phyloP scores from a whole-genome alignment of 495 filamentous ascomycete species.

The Trichoderma virens region DNA sequence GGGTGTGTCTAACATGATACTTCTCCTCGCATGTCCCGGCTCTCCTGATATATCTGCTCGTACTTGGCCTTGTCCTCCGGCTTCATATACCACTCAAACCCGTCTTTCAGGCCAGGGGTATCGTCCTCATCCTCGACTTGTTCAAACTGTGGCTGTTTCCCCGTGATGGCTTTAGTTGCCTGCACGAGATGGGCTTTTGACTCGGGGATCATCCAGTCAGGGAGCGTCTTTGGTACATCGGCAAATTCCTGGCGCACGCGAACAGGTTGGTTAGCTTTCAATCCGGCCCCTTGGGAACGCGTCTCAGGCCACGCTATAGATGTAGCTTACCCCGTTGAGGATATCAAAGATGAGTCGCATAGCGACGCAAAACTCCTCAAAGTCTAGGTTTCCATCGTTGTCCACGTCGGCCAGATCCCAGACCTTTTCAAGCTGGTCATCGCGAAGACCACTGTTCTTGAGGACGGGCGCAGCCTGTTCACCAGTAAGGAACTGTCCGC shows the following conservation, averaged over 20 bases:
- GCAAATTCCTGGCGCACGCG: slow-evolving; percentile 63
- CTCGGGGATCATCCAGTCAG: slow-evolving; percentile 95
- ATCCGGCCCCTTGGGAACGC: not conserved
- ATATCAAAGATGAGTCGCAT: slow-evolving; percentile 97
- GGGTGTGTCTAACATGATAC: slow-evolving; percentile 56
- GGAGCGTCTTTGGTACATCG: slow-evolving; percentile 73
- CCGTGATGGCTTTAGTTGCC: slow-evolving; percentile 72
- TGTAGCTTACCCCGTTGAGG: slow-evolving; percentile 68
- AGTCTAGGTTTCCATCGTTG: slow-evolving; percentile 91
- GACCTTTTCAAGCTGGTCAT: slow-evolving; percentile 91
- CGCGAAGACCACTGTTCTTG: slow-evolving; percentile 86
- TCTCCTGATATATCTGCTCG: slow-evolving; percentile 89
- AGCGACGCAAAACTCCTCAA: slow-evolving; percentile 98
- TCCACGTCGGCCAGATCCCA: slow-evolving; percentile 98
- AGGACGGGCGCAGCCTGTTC: slow-evolving; percentile 88
- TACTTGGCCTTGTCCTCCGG: slow-evolving; percentile 86
- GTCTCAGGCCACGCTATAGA: not conserved
- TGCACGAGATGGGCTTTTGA: slow-evolving; percentile 94
- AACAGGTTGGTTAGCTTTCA: slow-evolving; percentile 12
- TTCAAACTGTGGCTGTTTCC: slow-evolving; percentile 71
- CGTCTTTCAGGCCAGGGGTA: slow-evolving; percentile 76
- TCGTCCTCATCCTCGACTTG: slow-evolving; percentile 69
- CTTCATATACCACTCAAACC: slow-evolving; percentile 99
- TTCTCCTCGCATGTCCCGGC: slow-evolving; percentile 75
- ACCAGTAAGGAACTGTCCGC: slow-evolving; percentile 77